Base-by-base conservation (phyloP, 371 early-diverging fungal genomes). In the Mucor circinelloides region DNA sequence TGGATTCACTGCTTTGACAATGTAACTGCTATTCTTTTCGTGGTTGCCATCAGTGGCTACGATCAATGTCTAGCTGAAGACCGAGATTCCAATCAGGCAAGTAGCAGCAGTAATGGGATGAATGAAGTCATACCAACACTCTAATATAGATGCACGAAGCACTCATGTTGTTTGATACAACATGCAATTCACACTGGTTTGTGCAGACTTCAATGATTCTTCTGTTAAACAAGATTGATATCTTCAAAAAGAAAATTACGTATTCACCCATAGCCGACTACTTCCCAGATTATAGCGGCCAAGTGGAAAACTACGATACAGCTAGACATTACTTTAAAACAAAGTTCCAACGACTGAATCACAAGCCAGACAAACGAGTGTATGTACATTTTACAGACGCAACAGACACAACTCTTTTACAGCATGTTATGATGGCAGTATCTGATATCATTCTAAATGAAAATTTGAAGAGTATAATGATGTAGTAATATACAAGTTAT, bases 101-200 rank as follows among this genome's bases (percentile, higher is more conserved):
- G 91, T 88, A 31, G n/a, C n/a, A 21, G 12, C 25, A 15, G 17
- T 36, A 28, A 2, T 10, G 38, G 1, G 36, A 28, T 9, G 3
- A 30, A 3, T n/a, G 25, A 25, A 40, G 40, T 10, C 23, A 64
- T 52, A 81, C 69, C n/a, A 19, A 44, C 31, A 25, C 30, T 30
- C 6, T n/a, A n/a, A 68, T 73, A 59, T 79, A 93, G 76, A 96
- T 97, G 95, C 93, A 95, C 50, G 98, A 98, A 71, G 94, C 96
- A 3, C 79, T 97, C 64, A 94, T 95, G 73, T 82, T 98, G 40
- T 98, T 97, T 74, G 95, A 96, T 80, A 94, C 95, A 28, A 95
- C 96, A 68, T 95, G 96, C 82, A 98, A 98, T 78, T 92, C 93
- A 13, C 87, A 90, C 72, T 97, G 97, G 97, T 96, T 98, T 77